Evolutionary conservation across 371 early-diverging fungal species (phyloP), one percentile per base, ranked within the genome.

Genomic region (Nosema muscidifuracis): DNA sequence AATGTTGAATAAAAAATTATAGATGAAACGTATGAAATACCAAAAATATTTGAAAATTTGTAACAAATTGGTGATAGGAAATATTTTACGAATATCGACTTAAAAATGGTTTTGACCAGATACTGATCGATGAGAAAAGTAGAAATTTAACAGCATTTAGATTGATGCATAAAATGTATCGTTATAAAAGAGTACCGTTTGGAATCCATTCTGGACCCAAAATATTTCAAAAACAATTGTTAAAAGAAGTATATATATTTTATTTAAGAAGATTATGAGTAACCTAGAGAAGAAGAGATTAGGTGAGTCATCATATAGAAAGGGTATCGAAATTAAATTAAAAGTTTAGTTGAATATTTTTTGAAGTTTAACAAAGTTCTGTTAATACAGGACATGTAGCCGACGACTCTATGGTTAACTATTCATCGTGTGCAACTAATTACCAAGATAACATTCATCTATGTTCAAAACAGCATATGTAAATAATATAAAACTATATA

Each of bases 51-150:
- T 68, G 85, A 1, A 66, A 62, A 18, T 71, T 71, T 16, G 67
- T 79, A 0, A 58, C 26, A 0, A 44, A 55, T 9, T 82, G 82
- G 56, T 64, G 77, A 1, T 67, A 70, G 0, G 56, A 83, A 20
- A 85, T 85, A 71, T 63, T 80, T 6, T 65, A 76, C 0, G 42
- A 53, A 16, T 82, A 84, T 0, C 84, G 75, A 66, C 80, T 80
- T 24, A 56, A 47, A 47, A 56, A 24, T 26, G 56, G 56, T 2
- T 56, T 56, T 31, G 22, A 56, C 77, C 83, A 86, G 66, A 68
- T 84, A 12, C 69, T 0, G 65, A 83, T 31, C 1, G 0, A 73
- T 1, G 50, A 62, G 2, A 68, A 43, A 0, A 70, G 68, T 12
- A 57, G 47, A 0, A 50, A 80, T 18, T 76, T 81, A 18, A 82